Percentiles rank a stretch among this genome's conserved stretches.
Conservation (phyloP, 75 land plant species). For the Sequoiadendron giganteum region DNA sequence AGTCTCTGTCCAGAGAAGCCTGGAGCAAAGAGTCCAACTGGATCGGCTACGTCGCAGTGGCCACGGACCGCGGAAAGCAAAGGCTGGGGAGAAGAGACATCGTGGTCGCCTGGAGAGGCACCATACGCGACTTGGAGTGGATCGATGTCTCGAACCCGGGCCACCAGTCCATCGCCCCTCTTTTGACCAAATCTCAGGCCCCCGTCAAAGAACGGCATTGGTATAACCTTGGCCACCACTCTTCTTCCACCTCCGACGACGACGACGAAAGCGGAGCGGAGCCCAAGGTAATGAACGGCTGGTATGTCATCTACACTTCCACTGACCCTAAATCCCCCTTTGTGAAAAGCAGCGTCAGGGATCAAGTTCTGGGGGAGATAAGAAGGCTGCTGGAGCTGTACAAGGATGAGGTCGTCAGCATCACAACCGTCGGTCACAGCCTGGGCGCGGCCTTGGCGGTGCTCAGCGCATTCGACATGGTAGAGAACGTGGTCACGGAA, state of each 20-base stretch:
- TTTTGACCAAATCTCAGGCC: neutral
- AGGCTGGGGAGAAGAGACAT: slow-evolving; percentile 57
- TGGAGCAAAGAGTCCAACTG: slow-evolving; percentile 85
- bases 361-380: slow-evolving; percentile 33
- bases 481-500: slow-evolving; percentile 23
- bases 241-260: neutral
- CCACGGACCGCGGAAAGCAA: slow-evolving; percentile 30
- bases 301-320: slow-evolving; percentile 61
- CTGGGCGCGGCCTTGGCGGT: slow-evolving; percentile 55
- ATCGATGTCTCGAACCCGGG: slow-evolving; percentile 35
- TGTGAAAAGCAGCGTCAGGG: slow-evolving; percentile 43
- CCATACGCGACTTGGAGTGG: slow-evolving; percentile 63
- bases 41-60: slow-evolving; percentile 79
- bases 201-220: neutral
- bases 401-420: slow-evolving; percentile 55
- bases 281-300: slow-evolving; percentile 52
- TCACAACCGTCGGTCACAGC: slow-evolving; percentile 69
- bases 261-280: slow-evolving; percentile 13
- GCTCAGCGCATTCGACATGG: slow-evolving; percentile 66
- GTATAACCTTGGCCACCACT: neutral
- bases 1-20: slow-evolving; percentile 50
- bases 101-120: slow-evolving; percentile 75
- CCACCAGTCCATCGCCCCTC: slow-evolving; percentile 17
- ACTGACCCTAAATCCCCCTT: slow-evolving; percentile 34
- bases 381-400: slow-evolving; percentile 28